A percentile compares a stretch with the other conserved stretches of the same genome.
Conservation (phyloP, 805 yeast genomes). For the Grigorovia yakushimaensis region DNA sequence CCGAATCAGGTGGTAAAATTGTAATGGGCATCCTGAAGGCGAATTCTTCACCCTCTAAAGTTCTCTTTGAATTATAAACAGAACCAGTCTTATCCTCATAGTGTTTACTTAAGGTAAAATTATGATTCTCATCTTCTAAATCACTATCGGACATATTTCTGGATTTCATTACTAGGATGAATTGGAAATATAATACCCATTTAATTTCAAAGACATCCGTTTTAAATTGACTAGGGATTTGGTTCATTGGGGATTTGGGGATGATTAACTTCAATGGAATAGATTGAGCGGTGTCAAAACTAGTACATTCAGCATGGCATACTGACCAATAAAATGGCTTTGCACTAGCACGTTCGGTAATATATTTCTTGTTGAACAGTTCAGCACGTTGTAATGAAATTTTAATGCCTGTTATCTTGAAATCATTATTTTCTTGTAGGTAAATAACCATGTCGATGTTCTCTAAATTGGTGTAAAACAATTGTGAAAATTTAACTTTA, state of each 20-base stretch:
- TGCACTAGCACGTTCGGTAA: conserved; percentile 9
- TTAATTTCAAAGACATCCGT: conserved; percentile 32
- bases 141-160: conserved; percentile 3
- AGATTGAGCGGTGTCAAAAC: conserved; percentile 21
- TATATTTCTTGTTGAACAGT: conserved; percentile 25
- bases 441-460: conserved; percentile 33
- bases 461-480: conserved; percentile 38
- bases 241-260: conserved; percentile 28
- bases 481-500: conserved; percentile 31
- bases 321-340: conserved; percentile 15
- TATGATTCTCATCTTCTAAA: background rate
- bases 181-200: conserved; percentile 31
- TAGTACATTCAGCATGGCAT: conserved; percentile 26
- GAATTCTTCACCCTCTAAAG: conserved; percentile 33
- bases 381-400: conserved; percentile 31
- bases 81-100: conserved; percentile 32
- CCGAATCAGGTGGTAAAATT: conserved; percentile 37
- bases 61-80: conserved; percentile 26
- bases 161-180: conserved; percentile 24
- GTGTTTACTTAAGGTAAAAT: conserved; percentile 8
- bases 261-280: conserved; percentile 24
- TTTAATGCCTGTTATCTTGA: conserved; percentile 33
- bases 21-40: conserved; percentile 37
- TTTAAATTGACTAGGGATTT: conserved; percentile 32
- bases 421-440: conserved; percentile 21